Base-by-base conservation (phyloP, 306 rosid species). In the Ochetophila trinervis region DNA sequence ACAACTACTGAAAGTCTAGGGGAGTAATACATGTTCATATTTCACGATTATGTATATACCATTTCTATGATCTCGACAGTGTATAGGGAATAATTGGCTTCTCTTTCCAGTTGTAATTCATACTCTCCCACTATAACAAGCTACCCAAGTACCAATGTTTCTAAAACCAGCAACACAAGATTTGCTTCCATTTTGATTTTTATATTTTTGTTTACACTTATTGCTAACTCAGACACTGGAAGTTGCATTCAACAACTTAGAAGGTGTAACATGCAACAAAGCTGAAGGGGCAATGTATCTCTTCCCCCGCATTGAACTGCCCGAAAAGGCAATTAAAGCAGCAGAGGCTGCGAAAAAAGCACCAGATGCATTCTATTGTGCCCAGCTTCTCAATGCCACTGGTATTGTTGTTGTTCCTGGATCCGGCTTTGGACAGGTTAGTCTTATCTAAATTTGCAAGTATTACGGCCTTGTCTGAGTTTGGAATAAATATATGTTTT, bases 251-350 rank as follows among this genome's bases (percentile, higher is more conserved):
- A 89, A 87, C 84, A 87, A 74, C 13, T 70, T 91, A 62, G 98
- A 89, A 74, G 95, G 95, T 53, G 86, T 91, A 57, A 79, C 89
- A 42, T 91, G 96, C 81, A 91, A 89, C 82, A 85, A 80, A 87
- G 87, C 98, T 0, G 95, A 91, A 80, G 98, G 98, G 17, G 98
- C 96, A 22, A 88, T 88, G 96, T 88, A 91, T 63, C 82, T 91
- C 61, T 91, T 88, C 53, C 96, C 98, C 37, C 78, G 71, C 13
- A 82, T 91, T 68, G 53, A 62, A 37, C 71, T 91, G 54, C 87
- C 98, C 0, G 66, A 71, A 68, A 91, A 88, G 77, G 96, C 95
- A 61, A 87, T 91, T 65, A 57, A 87, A 75, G 96, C 96, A 61
- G 96, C 95, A 0, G 90, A 70, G 62, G 90, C 82, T 66, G 92